Evolutionary conservation across 257 asterid genomes (phyloP).

Genomic region (Petunia secreta): DNA sequence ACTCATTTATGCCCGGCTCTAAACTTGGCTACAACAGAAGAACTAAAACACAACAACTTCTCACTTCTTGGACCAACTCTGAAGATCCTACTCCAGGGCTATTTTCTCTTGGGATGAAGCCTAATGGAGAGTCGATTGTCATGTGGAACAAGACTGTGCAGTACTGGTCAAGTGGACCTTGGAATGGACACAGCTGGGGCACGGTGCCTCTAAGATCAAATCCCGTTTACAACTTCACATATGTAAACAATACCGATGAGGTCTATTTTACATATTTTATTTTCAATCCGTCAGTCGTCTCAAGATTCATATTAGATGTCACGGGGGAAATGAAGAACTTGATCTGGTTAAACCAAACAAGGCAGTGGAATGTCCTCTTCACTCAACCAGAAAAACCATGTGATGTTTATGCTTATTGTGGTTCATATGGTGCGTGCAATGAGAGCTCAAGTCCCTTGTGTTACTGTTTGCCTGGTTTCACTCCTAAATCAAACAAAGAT

Average conservation of each 20-base stretch:
- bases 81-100: constrained; percentile 32
- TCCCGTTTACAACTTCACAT: constrained; percentile 33
- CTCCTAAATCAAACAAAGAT: constrained; percentile 15
- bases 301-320: constrained; percentile 25
- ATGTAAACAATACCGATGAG: constrained; percentile 37
- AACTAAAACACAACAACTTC: constrained; percentile 18
- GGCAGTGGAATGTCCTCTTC: constrained; percentile 41
- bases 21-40: constrained; percentile 21
- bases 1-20: constrained; percentile 18
- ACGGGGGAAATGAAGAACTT: constrained; percentile 39
- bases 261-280: constrained; percentile 40
- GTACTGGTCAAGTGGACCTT: constrained; percentile 63
- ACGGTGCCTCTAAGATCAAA: background rate
- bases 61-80: constrained; percentile 32
- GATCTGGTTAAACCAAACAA: constrained; percentile 35
- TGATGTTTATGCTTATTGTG: background rate
- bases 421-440: background rate
- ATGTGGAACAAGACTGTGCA: constrained; percentile 39
- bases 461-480: constrained; percentile 41
- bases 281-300: constrained; percentile 17
- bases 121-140: constrained; percentile 45
- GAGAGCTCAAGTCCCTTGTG: constrained; percentile 32
- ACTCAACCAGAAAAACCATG: constrained; percentile 43
- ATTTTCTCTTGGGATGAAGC: constrained; percentile 60
- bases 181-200: constrained; percentile 45